Conservation (phyloP, 257 asterid species). For the Mitragyna speciosa region DNA sequence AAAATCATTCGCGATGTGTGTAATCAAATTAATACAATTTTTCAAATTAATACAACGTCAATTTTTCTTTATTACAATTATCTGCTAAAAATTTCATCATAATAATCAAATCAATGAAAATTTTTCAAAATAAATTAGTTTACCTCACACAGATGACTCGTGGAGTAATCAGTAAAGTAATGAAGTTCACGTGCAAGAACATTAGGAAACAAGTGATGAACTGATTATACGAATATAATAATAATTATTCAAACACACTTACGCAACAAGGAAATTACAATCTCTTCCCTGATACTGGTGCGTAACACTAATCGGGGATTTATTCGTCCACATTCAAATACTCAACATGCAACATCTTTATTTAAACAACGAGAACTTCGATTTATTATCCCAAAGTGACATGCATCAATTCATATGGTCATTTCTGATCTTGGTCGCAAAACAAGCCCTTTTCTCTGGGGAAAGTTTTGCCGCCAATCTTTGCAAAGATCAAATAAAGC, state of each 20-base stretch:
- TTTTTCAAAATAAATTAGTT: too few relatives aligned
- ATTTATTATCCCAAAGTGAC: background rate
- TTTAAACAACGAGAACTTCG: background rate
- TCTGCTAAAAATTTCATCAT: too few relatives aligned
- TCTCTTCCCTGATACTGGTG: background rate
- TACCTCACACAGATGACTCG: background rate
- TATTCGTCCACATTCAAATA: background rate
- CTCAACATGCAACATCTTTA: background rate
- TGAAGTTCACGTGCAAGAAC: background rate
- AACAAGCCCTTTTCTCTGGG: constrained; percentile 15
- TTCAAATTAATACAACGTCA: too few relatives aligned
- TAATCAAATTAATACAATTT: too few relatives aligned
- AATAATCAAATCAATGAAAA: too few relatives aligned
- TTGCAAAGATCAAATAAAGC: background rate
- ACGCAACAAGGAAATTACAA: background rate
- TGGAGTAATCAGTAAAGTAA: background rate
- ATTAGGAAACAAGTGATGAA: background rate
- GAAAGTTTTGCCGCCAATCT: constrained; percentile 19
- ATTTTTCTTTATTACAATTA: too few relatives aligned
- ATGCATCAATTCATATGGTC: background rate
- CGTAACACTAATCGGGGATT: background rate
- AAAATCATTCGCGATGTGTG: too few relatives aligned
- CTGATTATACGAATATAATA: background rate
- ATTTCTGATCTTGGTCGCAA: background rate
- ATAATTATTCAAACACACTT: background rate